Evolutionary conservation across 2,329 filamentous ascomycete species (phyloP), one percentile per base, ranked within the genome.

Genomic region (Lizonia empirigonia): DNA sequence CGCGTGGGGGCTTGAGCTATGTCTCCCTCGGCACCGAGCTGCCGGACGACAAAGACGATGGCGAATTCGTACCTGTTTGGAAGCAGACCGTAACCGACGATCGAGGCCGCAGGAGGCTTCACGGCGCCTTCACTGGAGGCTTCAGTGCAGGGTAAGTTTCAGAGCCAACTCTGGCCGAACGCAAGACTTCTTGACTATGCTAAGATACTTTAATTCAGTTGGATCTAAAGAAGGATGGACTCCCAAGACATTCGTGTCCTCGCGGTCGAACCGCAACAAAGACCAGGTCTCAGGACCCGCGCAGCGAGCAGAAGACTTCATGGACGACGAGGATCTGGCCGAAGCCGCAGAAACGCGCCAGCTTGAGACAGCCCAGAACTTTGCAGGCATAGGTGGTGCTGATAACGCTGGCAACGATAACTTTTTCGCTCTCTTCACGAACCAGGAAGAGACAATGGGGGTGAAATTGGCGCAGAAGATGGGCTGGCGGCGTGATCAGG

Each of bases 141-240:
- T 99, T 89, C 78, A 97, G 91, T 78, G 94, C 94, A 78, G 94
- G 94, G 87, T 93, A 83, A 78, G 85, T 74, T 54, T 59, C 51
- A 36, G 44, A 63, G 59, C 54, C 55, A 49, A 41, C 35, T 35
- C 52, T 33, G 23, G 15, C 48, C 50, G 64, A 55, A 51, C 59
- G 40, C 48, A 60, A 59, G 62, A 59, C 59, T 68, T 69, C 67
- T 71, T 68, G 66, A 71, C 68, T 71, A 63, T 67, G 56, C 68
- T 58, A 73, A 93, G 90, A 62, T 97, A 97, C 76, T 97, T 94
- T 77, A 99, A 99, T 72, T 96, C 92, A 5, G 94, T 97, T 62
- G 94, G 94, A 44, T 97, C 93, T 49, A 97, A 97, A 74, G 93
- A 99, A 80, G 94, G 94, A 77, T 99, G 93, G 93, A 87, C 90